Base-by-base conservation (phyloP, 2,329 filamentous ascomycete species). In the Tolypocladium cylindrosporum region DNA sequence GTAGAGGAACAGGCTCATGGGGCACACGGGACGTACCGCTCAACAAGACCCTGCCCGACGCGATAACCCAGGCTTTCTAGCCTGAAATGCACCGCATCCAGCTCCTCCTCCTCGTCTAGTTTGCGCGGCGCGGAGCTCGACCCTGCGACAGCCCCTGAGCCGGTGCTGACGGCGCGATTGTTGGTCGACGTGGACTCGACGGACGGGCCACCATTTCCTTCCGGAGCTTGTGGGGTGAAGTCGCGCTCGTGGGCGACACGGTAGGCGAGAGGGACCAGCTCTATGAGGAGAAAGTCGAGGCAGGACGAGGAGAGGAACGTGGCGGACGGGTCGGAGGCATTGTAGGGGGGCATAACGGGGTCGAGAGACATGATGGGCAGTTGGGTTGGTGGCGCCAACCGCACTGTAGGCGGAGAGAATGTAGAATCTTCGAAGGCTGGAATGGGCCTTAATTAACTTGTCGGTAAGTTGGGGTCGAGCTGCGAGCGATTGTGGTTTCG, bases 221-320 rank as follows among this genome's bases (percentile, higher is more conserved):
- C 45, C 11, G 27, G 7, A 34, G 16, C 16, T 50, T 39, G 39
- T n/a, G 43, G n/a, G 21, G 74, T 70, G 37, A 75, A 75, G 59
- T 85, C 83, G 5, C 91, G 79, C 68, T 94, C 87, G 68, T 86
- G 83, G 27, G 90, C 87, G 61, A 97, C 81, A 63, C 94, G 86
- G 73, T 95, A 91, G 6, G 93, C 90, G 79, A 97, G 88, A 43
- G 94, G 94, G 19, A 99, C 94, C 57, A 99, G 84, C 77, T 99
- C 94, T 70, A 97, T 97, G 66, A 99, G 84, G 58, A 99, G 84
- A 66, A 99, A 88, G 74, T 99, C 94, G 67, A 99, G 85, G 71
- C 89, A 91, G 54, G 93, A 94, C 58, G 88, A 85, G 75, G 84
- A 88, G 66, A 97, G 80, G 75, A 92, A 89, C 60, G 85, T 84